Evolutionary conservation across 176 grass and related monocot species (phyloP).

Genomic region (Oropetium thomaeum): DNA sequence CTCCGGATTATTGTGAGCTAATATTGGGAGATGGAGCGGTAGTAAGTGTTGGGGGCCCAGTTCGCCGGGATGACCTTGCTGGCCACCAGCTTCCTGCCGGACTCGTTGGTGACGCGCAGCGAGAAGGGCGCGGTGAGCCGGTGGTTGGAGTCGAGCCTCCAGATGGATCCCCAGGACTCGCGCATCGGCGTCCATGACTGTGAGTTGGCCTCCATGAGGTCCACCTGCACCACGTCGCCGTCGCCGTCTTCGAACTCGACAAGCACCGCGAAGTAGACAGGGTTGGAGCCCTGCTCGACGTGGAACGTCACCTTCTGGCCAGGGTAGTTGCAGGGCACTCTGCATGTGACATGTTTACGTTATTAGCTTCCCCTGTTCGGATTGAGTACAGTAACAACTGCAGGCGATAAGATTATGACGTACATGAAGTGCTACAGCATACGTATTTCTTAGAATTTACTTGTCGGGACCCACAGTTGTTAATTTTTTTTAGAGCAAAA

Average conservation of each 20-base stretch:
- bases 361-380: neutral
- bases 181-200: constrained; percentile 50
- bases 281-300: constrained; percentile 68
- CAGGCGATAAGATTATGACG: neutral
- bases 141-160: constrained; percentile 51
- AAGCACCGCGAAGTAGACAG: constrained; percentile 56
- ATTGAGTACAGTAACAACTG: neutral
- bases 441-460: constrained; percentile 10
- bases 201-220: constrained; percentile 55
- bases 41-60: constrained; percentile 43
- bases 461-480: constrained; percentile 11
- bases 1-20: neutral
- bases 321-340: constrained; percentile 49
- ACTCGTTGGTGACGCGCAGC: constrained; percentile 38
- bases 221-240: constrained; percentile 53
- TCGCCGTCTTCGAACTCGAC: constrained; percentile 60
- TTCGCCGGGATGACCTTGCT: constrained; percentile 47
- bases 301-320: constrained; percentile 52
- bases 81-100: constrained; percentile 43
- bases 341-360: constrained; percentile 12
- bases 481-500: neutral
- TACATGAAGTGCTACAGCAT: neutral
- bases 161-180: constrained; percentile 57
- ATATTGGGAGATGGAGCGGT: constrained; percentile 37
- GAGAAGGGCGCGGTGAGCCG: constrained; percentile 55